Base-by-base conservation (phyloP, 352 stramenopile species). In the Labyrinthula sp. region DNA sequence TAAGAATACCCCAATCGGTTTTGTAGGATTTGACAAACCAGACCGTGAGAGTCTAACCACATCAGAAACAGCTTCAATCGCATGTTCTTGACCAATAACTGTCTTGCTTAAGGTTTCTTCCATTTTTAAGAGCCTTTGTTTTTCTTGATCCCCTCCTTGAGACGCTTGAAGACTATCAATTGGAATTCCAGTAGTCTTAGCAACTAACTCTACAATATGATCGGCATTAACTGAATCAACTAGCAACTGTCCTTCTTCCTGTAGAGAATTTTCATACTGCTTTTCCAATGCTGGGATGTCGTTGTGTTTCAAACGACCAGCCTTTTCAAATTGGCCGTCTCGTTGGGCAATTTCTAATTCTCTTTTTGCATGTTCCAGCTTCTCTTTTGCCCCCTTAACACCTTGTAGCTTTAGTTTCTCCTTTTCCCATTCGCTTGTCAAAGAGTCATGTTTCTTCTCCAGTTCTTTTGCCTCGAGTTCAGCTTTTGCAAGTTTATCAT, bases 221-320 rank as follows among this genome's bases (percentile, higher is more conserved):
- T 85, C 73, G 38, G 71, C 63, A 5, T 68, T 71, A 3, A 91
- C 77, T 0, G 79, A 68, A 54, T 88, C 75, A 39, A 75, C 71
- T 0, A 83, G 40, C 21, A 61, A 47, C 10, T 36, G 46, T 22
- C 63, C 59, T 24, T 75, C 70, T 14, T 66, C 56, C 40, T 59
- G 58, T 20, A 59, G 61, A 45, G 79, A 63, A 23, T 66, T 35
- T 2, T 28, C 34, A 2, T 81, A 58, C 34, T 73, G 61, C 27
- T 69, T 57, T 62, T 93, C 66, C 0, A 95, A 67, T 30, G 81
- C 69, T 1, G 89, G 86, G 48, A 97, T 77, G 2, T 73, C 78
- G 18, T 79, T 79, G 59, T 95, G 95, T 47, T 93, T 88, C 3
- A 98, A 56, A 58, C 95, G 81, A 1, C 84, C 82, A 23, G 87